A percentile compares a stretch with the other conserved stretches of the same genome.
These are phyloP conservation scores for Maudiozyma barnettii DNA, from an alignment of 805 yeast genomes.

Conservation along the genomic window DNA sequence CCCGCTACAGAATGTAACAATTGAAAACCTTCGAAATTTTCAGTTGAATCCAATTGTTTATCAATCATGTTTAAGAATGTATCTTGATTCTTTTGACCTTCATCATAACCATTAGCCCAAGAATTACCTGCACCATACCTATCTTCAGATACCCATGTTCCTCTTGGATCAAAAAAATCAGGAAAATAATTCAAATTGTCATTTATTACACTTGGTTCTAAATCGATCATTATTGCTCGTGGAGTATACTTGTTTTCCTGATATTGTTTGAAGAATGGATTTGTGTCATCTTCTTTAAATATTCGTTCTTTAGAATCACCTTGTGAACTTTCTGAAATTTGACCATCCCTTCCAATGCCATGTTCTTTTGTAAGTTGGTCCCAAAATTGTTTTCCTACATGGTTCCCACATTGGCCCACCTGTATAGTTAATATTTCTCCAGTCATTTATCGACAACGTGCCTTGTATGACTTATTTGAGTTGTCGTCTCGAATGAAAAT, in stretches of 20 bases:
- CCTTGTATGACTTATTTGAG: no score
- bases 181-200: constrained; percentile 45
- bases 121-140: constrained; percentile 95
- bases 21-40: constrained; percentile 83
- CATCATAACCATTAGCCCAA: constrained; percentile 85
- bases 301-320: not conserved
- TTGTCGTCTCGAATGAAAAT: no score
- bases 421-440: constrained; percentile 66
- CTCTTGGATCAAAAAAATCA: constrained; percentile 73
- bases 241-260: constrained; percentile 79
- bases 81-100: constrained; percentile 61
- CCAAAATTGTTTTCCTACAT: constrained; percentile 91
- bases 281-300: constrained; percentile 60
- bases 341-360: constrained; percentile 46
- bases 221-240: constrained; percentile 71
- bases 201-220: constrained; percentile 82
- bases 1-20: constrained; percentile 93
- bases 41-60: constrained; percentile 83
- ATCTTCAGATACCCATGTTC: constrained; percentile 63
- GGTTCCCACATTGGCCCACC: constrained; percentile 90
- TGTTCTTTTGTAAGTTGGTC: constrained; percentile 78
- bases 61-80: constrained; percentile 76
- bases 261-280: constrained; percentile 69
- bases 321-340: constrained; percentile 7
- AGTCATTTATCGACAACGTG: constrained; percentile 27